Percentiles rank a stretch among this genome's conserved stretches.
These are phyloP conservation scores for Hippophae rhamnoides DNA, from an alignment of 306 rosid species.

Conservation along the genomic window DNA sequence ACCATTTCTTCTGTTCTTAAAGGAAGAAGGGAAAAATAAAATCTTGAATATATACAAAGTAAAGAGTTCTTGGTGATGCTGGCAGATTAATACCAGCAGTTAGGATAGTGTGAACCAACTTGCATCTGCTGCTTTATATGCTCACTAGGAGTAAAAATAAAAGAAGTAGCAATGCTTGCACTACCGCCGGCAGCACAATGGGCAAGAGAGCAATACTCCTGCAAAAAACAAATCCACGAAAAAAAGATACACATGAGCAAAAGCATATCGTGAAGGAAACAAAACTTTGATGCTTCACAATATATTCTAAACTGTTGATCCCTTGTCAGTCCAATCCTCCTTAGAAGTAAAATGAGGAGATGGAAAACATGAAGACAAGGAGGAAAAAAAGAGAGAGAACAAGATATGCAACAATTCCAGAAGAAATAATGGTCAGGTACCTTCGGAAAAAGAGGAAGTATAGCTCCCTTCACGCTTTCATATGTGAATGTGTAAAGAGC, in stretches of 20 bases:
- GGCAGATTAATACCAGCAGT: conserved; percentile 66
- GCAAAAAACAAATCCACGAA: conserved; percentile 18
- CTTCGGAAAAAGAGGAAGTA: conserved; percentile 75
- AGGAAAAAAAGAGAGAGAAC: conserved; percentile 3
- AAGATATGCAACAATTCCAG: conserved; percentile 3
- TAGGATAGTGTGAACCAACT: conserved; percentile 68
- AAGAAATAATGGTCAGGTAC: conserved; percentile 28
- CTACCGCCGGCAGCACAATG: conserved; percentile 87
- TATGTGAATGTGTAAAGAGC: conserved; percentile 87
- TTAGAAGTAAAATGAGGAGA: background rate
- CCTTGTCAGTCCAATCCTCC: conserved; percentile 1
- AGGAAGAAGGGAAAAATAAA: conserved; percentile 6
- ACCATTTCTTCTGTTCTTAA: conserved; percentile 1
- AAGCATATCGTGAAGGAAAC: no score
- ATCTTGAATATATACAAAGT: conserved; percentile 7
- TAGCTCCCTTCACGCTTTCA: conserved; percentile 79
- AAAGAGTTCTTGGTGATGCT: conserved; percentile 16
- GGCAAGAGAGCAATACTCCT: conserved; percentile 72
- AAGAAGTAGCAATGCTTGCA: conserved; percentile 95
- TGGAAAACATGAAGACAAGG: conserved; percentile 11
- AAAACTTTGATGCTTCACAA: background rate
- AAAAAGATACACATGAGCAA: no score
- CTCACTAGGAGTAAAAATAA: conserved; percentile 93
- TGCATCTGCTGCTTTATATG: conserved; percentile 98
- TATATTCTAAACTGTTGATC: background rate